Percentiles rank a stretch among this genome's conserved stretches.
Conservation (phyloP, 805 yeast species). For the Starmerella bombicola region DNA sequence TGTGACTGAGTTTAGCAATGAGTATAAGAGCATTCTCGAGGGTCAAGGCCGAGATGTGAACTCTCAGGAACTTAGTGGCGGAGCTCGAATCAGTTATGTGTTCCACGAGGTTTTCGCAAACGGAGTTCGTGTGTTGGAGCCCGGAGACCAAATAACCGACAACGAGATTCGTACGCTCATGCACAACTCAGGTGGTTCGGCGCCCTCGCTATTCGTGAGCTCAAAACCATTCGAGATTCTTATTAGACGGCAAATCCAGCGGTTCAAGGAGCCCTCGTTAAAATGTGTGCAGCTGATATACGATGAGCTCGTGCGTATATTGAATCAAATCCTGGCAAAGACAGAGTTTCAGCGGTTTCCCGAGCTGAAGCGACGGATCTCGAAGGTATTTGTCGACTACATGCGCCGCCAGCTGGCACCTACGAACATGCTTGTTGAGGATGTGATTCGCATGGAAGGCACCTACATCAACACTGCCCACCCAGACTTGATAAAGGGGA, state of each 20-base stretch:
- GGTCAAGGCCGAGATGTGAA: conserved; percentile 90
- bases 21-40: conserved; percentile 77
- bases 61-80: conserved; percentile 86
- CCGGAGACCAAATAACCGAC: conserved; percentile 91
- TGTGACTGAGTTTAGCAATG: conserved; percentile 89
- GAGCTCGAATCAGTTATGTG: conserved; percentile 94
- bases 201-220: conserved; percentile 93
- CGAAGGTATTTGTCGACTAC: conserved; percentile 66
- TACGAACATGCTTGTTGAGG: conserved; percentile 72
- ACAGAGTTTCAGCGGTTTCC: conserved; percentile 84
- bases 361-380: conserved; percentile 74
- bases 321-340: conserved; percentile 71
- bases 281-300: conserved; percentile 84
- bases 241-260: conserved; percentile 79
- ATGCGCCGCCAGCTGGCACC: conserved; percentile 72
- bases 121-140: conserved; percentile 85
- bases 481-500: conserved; percentile 88
- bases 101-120: conserved; percentile 94
- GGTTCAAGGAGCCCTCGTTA: conserved; percentile 87
- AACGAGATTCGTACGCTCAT: conserved; percentile 91
- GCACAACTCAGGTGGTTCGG: conserved; percentile 92
- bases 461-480: conserved; percentile 95
- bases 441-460: conserved; percentile 73
- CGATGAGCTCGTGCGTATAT: conserved; percentile 86
- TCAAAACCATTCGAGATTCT: conserved; percentile 93